Evolutionary conservation across 140 eudicot genomes (phyloP), one percentile per base, ranked within the genome.

Genomic region (Cichorium intybus): DNA sequence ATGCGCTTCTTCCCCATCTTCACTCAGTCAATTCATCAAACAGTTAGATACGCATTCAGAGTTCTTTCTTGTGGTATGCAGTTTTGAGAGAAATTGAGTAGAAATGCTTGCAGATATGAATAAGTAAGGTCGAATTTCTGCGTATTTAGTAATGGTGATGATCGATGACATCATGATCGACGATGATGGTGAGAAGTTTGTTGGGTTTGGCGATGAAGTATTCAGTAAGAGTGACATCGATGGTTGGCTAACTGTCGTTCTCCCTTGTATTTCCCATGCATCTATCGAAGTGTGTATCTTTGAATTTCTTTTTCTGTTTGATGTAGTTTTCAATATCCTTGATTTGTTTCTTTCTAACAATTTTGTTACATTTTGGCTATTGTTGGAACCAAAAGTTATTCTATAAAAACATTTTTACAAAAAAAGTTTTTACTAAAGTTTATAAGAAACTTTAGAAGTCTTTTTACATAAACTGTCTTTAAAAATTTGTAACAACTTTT

Each of bases 1-100:
- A 80, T 64, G 50, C 54, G 72, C 82, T 75, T 86, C 79, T 82
- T 83, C 79, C 76, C 85, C 87, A 80, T 80, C 46, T 71, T 68
- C 75, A 50, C 58, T 58, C 24, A 56, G 34, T 7, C 62, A 56
- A 27, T 56, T 56, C n/a, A 16, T 28, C 62, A 29, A 56, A 56
- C 62, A 56, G 16, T 12, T 39, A n/a, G 46, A 12, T 39, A 39
- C 16, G 46, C 46, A 12, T 12, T 39, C 16, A 12, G 1, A 12
- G 43, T 35, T 10, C 14, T 35, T 14, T 35, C 43, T 8, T 3
- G 1, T 1, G 37, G 14, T 35, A 8, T 35, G 14, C 43, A 4
- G 10, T 35, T 35, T 4, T 12, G 3, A 12, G 10, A 10, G 46
- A 37, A 37, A 37, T 37, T 5, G 46, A 37, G 5, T 11, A 39